Percentiles rank a stretch among this genome's conserved stretches.
phyloP scores from a whole-genome alignment of 2,329 filamentous ascomycete species.

The Hirsutella thompsonii region DNA sequence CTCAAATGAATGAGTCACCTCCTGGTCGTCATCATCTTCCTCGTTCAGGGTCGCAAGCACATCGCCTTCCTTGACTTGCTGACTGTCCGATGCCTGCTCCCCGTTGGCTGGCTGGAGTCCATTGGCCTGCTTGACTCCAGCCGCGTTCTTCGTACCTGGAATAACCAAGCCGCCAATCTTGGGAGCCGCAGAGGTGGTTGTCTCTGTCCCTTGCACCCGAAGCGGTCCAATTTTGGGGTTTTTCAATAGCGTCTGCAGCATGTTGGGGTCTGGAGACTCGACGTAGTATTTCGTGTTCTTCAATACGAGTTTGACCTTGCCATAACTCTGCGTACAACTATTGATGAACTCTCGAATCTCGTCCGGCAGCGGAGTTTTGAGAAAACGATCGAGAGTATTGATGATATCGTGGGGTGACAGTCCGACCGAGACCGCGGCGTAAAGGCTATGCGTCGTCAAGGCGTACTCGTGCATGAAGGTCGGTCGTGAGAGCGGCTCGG shows the following conservation, averaged over 20 bases:
- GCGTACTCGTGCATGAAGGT: slow-evolving; percentile 89
- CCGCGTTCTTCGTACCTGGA: slow-evolving; percentile 86
- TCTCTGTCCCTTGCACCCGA: slow-evolving; percentile 56
- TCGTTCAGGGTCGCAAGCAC: slow-evolving; percentile 66
- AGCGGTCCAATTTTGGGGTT: slow-evolving; percentile 72
- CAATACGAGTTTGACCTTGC: slow-evolving; percentile 88
- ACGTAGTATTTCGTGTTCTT: slow-evolving; percentile 93
- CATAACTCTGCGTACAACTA: slow-evolving; percentile 77
- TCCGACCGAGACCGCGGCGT: slow-evolving; percentile 92
- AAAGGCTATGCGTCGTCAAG: slow-evolving; percentile 83
- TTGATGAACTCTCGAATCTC: slow-evolving; percentile 66
- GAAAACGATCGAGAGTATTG: slow-evolving; percentile 72
- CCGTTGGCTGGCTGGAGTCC: slow-evolving; percentile 16
- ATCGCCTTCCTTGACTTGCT: slow-evolving; percentile 46
- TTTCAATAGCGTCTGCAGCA: slow-evolving; percentile 75
- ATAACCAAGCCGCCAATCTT: slow-evolving; percentile 84
- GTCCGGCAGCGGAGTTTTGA: slow-evolving; percentile 78
- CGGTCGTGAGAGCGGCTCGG: slow-evolving; percentile 82
- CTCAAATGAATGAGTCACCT: slow-evolving; percentile 86
- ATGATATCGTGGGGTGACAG: slow-evolving; percentile 83
- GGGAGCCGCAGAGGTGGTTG: slow-evolving; percentile 71
- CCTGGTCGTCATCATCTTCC: slow-evolving; percentile 77
- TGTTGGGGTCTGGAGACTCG: slow-evolving; percentile 77
- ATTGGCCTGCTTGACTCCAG: slow-evolving; percentile 66
- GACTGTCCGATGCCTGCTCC: slow-evolving; percentile 30